phyloP scores from a whole-genome alignment of 1,139 yeast species.

The Pichia sp. region DNA sequence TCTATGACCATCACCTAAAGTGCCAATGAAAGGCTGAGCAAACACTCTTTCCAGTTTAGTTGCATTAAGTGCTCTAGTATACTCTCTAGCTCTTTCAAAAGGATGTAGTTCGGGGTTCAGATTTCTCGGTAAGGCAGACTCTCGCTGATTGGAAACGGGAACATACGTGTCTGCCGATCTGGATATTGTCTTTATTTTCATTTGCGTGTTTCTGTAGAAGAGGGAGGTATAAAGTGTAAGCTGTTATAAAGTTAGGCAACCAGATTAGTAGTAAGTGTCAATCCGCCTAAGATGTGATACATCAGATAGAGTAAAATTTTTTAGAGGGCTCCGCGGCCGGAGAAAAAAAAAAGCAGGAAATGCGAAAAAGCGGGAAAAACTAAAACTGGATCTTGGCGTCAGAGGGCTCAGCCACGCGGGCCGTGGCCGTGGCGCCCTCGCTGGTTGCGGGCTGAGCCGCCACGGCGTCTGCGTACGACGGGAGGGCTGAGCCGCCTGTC shows the following conservation, averaged over 20 bases:
- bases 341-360: too few relatives aligned
- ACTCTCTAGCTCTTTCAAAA: constrained; percentile 93
- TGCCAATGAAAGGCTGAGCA: constrained; percentile 96
- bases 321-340: too few relatives aligned
- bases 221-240: neutral
- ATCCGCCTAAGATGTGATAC: too few relatives aligned
- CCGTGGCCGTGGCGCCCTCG: too few relatives aligned
- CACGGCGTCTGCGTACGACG: constrained; percentile 17
- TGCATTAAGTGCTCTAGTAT: constrained; percentile 89
- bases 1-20: constrained; percentile 87
- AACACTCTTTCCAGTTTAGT: constrained; percentile 93
- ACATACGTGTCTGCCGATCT: constrained; percentile 87
- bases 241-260: too few relatives aligned
- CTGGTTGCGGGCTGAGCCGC: neutral
- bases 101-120: constrained; percentile 94
- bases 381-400: neutral
- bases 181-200: constrained; percentile 87
- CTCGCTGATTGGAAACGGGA: constrained; percentile 86
- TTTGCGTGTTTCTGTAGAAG: constrained; percentile 15
- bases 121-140: constrained; percentile 80
- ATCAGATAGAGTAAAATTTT: too few relatives aligned
- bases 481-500: constrained; percentile 9
- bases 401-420: neutral
- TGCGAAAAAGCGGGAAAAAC: too few relatives aligned
- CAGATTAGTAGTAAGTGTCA: too few relatives aligned